These are phyloP conservation scores for Colletotrichum sojae DNA, from an alignment of 2,329 filamentous ascomycete genomes.

Conservation along the genomic window DNA sequence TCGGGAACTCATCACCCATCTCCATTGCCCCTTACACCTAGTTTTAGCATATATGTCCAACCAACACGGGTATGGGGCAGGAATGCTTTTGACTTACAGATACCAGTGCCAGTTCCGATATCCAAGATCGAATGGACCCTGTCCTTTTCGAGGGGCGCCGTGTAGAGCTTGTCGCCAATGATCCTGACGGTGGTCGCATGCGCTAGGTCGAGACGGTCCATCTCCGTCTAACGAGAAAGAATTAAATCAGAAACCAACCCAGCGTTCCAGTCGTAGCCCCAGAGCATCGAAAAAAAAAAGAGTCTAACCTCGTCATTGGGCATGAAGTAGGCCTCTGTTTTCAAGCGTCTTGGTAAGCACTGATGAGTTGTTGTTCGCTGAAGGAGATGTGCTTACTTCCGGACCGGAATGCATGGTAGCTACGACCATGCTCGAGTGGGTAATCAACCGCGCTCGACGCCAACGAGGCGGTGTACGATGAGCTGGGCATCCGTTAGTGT, in stretches of 20 bases:
- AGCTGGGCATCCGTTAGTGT: slow-evolving; percentile 25
- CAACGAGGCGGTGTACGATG: slow-evolving; percentile 46
- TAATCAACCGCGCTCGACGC: slow-evolving; percentile 48
- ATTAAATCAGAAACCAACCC: background rate
- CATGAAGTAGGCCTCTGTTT: background rate
- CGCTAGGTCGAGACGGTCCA: slow-evolving; percentile 25
- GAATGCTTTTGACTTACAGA: slow-evolving; percentile 55
- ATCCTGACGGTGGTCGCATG: background rate
- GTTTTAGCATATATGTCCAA: background rate
- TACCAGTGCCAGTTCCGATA: slow-evolving; percentile 73
- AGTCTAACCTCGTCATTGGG: slow-evolving; percentile 2
- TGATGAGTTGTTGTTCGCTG: background rate
- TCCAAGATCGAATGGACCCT: slow-evolving; percentile 61
- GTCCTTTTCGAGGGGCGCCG: slow-evolving; percentile 9
- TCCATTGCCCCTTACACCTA: slow-evolving; percentile 48
- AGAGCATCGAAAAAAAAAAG: background rate
- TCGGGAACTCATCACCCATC: slow-evolving; percentile 21
- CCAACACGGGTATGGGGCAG: too few species aligned
- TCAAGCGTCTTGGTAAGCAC: background rate
- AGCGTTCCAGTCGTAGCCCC: background rate
- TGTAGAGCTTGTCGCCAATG: background rate
- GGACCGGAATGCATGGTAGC: slow-evolving; percentile 52
- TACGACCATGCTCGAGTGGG: slow-evolving; percentile 49
- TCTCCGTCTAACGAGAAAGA: background rate
- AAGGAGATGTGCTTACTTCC: slow-evolving; percentile 42